Evolutionary conservation across 805 yeast species (phyloP).

Genomic region (Candida xyloterini): DNA sequence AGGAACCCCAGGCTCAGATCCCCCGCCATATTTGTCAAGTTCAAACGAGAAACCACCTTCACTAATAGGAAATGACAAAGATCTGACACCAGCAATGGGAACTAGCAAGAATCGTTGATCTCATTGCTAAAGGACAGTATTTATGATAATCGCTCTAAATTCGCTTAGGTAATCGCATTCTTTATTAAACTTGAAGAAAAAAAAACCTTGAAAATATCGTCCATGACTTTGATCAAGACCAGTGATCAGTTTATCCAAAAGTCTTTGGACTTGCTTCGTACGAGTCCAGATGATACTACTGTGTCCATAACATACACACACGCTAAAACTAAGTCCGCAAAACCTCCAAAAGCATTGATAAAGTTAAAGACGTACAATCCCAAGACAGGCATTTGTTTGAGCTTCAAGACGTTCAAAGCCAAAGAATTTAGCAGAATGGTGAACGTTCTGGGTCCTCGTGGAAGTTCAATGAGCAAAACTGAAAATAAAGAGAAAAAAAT

Average conservation of each 20-base stretch:
- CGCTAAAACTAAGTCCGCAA: conserved; percentile 21
- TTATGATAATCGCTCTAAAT: background rate
- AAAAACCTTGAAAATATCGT: conserved; percentile 1
- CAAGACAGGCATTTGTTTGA: conserved; percentile 57
- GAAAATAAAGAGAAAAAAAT: conserved; percentile 11
- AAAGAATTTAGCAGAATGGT: conserved; percentile 74
- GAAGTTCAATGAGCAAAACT: conserved; percentile 35
- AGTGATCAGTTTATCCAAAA: conserved; percentile 32
- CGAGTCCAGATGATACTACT: conserved; percentile 29
- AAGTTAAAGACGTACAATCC: conserved; percentile 67
- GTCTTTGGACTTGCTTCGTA: conserved; percentile 28
- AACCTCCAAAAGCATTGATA: conserved; percentile 30
- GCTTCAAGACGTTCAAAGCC: conserved; percentile 53
- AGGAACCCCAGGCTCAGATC: conserved; percentile 26
- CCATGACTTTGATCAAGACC: conserved; percentile 7
- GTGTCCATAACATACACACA: conserved; percentile 35
- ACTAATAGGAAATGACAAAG: conserved; percentile 1
- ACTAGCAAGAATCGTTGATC: conserved; percentile 2
- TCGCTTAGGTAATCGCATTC: conserved; percentile 3
- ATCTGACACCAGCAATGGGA: conserved; percentile 10
- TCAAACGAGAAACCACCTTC: conserved; percentile 4
- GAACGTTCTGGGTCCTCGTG: conserved; percentile 71
- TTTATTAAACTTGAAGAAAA: background rate
- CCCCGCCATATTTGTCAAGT: conserved; percentile 27
- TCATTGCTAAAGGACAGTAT: background rate